Base-by-base conservation (phyloP, 306 rosid genomes). In the Bauhinia variegata region DNA sequence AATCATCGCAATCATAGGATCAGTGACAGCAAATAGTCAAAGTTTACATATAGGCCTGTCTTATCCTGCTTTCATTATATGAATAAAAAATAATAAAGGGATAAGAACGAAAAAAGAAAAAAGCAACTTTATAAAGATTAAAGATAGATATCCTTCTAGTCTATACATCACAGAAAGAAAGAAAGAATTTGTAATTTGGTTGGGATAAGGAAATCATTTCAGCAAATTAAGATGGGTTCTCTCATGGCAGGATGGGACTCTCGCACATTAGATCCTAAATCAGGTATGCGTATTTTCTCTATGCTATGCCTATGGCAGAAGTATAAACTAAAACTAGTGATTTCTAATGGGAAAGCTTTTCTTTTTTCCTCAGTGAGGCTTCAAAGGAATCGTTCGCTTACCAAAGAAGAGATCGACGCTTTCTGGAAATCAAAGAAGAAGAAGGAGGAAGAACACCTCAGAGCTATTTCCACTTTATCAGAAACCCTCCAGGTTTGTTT, bases 371-470 rank as follows among this genome's bases (percentile, higher is more conserved):
- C 67, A 87, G 95, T 33, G 3, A 66, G 43, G 18, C 51, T 65
- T n/a, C 43, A 78, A 66, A 83, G 85, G 74, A 89, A 82, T 32
- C 66, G 74, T 0, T 90, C 96, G 3, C 79, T 81, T 5, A 87
- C 95, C n/a, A 85, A 80, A 31, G 88, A 64, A 5, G 92, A 86
- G 43, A 84, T 86, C 18, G 76, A 79, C 5, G 76, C 92, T 17
- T 86, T 54, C 78, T 86, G 92, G 92, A 81, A 13, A 76, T 65
- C 85, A 34, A 79, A 70, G 75, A 82, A 83, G 69, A 67, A 78
- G 41, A 72, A 57, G 17, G 85, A 76, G 53, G 88, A 83, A 50
- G 84, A 89, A 79, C 96, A 84, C 67, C 80, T 70, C 4, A 71
- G 16, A 74, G 79, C 78, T 38, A 77, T 84, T 74, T 65, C 84